phyloP scores from a whole-genome alignment of 805 yeast species.

The Priceomyces carsonii region DNA sequence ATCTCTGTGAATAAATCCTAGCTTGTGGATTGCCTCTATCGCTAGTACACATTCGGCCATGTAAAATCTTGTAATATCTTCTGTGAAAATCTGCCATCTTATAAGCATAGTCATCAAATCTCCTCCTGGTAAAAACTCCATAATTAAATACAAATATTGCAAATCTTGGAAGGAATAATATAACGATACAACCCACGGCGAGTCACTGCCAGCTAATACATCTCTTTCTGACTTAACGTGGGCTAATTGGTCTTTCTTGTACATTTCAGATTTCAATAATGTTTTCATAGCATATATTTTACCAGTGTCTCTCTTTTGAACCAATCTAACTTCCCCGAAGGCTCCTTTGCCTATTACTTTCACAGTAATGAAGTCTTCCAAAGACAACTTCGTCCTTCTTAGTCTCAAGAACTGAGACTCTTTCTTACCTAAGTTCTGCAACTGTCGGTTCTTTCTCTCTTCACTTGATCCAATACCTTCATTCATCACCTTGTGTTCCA shows the following conservation, averaged over 20 bases:
- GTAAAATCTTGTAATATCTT: conserved; percentile 88
- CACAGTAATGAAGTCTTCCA: conserved; percentile 85
- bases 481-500: conserved; percentile 68
- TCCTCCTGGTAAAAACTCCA: conserved; percentile 84
- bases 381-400: conserved; percentile 76
- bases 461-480: conserved; percentile 71
- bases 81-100: conserved; percentile 91
- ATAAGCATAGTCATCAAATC: conserved; percentile 94
- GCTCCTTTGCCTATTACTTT: conserved; percentile 97
- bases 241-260: conserved; percentile 89
- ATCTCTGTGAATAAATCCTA: conserved; percentile 95
- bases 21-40: conserved; percentile 88
- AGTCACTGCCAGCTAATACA: conserved; percentile 85
- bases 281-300: conserved; percentile 95
- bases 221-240: conserved; percentile 96
- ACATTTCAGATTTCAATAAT: conserved; percentile 86
- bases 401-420: conserved; percentile 85
- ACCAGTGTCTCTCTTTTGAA: conserved; percentile 90
- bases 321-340: conserved; percentile 94
- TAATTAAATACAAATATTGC: conserved; percentile 70
- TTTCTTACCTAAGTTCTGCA: conserved; percentile 80
- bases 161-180: conserved; percentile 82
- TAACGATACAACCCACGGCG: conserved; percentile 85
- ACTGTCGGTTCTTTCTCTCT: conserved; percentile 81
- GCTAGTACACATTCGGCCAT: conserved; percentile 97